A percentile compares a stretch with the other conserved stretches of the same genome.
phyloP scores from a whole-genome alignment of 177 flowering plant genomes.

The Vitis hybrid region DNA sequence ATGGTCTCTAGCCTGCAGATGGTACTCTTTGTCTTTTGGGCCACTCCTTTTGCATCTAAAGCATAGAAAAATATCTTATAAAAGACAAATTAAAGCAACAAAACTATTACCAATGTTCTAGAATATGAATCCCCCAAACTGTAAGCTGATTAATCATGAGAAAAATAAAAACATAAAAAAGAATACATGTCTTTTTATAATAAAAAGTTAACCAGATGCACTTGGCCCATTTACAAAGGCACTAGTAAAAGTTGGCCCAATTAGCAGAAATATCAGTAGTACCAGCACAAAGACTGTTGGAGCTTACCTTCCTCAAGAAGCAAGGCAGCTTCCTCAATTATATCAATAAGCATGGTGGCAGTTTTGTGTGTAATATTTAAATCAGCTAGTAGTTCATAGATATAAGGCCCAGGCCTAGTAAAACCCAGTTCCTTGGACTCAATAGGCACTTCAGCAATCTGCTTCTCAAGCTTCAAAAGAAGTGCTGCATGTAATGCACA shows the following conservation, averaged over 20 bases:
- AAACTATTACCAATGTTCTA: neutral
- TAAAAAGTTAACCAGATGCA: neutral
- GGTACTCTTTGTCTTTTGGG: slow-evolving; percentile 36
- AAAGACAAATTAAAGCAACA: slow-evolving; percentile 1
- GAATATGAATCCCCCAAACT: neutral
- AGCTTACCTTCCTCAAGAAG: slow-evolving; percentile 84
- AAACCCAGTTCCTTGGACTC: slow-evolving; percentile 84
- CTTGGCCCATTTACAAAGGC: too few species aligned
- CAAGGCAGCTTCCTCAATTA: slow-evolving; percentile 58
- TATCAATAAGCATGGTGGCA: slow-evolving; percentile 59
- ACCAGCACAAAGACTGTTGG: neutral
- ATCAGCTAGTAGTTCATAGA: slow-evolving; percentile 79
- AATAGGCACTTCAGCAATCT: slow-evolving; percentile 73
- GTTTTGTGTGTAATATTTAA: slow-evolving; percentile 68
- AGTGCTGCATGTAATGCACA: slow-evolving; percentile 56
- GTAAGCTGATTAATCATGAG: neutral
- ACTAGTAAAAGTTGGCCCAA: too few species aligned
- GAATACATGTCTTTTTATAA: neutral
- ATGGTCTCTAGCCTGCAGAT: slow-evolving; percentile 74
- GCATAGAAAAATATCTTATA: neutral
- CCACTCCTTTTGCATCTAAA: slow-evolving; percentile 33
- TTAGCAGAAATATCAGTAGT: neutral
- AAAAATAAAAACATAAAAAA: too few species aligned
- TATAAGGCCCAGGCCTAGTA: slow-evolving; percentile 90
- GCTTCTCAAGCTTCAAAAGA: slow-evolving; percentile 87